These are phyloP conservation scores for Dacryopinax primogenitus DNA, from an alignment of 768 basidiomycete species.

Conservation along the genomic window DNA sequence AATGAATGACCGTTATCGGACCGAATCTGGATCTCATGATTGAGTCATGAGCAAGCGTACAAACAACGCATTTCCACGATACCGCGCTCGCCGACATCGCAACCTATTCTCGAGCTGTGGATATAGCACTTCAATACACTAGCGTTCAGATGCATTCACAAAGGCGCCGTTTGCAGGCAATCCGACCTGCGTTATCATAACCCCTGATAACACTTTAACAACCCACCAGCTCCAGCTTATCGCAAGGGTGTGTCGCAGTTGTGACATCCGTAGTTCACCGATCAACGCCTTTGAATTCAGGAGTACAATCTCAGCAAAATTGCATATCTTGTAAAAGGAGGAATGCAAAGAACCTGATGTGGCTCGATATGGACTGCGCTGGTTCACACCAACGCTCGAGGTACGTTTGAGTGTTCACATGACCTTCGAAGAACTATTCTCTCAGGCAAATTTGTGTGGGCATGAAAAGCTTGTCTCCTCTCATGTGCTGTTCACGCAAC, in stretches of 20 bases:
- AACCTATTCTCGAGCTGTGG: background rate
- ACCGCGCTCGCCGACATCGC: too few relatives aligned
- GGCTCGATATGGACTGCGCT: slow-evolving; percentile 20
- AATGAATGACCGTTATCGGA: background rate
- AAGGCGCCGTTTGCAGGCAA: background rate
- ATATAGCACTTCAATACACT: background rate
- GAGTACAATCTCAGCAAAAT: slow-evolving; percentile 2
- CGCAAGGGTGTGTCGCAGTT: background rate
- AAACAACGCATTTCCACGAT: too few relatives aligned
- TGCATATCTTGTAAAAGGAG: background rate
- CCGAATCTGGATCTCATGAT: too few relatives aligned
- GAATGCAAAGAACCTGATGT: background rate
- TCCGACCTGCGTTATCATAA: slow-evolving; percentile 1
- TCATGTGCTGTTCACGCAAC: slow-evolving; percentile 19
- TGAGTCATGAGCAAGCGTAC: too few relatives aligned
- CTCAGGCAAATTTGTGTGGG: slow-evolving; percentile 21
- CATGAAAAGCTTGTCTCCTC: slow-evolving; percentile 28
- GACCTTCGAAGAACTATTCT: background rate
- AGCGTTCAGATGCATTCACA: slow-evolving; percentile 2
- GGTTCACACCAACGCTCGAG: slow-evolving; percentile 24
- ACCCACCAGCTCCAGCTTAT: background rate
- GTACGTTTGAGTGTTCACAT: background rate
- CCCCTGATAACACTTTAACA: background rate
- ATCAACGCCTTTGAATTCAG: background rate
- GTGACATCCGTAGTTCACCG: background rate